Conservation (phyloP, 371 early-diverging fungal species). For the Lichtheimia corymbifera region DNA sequence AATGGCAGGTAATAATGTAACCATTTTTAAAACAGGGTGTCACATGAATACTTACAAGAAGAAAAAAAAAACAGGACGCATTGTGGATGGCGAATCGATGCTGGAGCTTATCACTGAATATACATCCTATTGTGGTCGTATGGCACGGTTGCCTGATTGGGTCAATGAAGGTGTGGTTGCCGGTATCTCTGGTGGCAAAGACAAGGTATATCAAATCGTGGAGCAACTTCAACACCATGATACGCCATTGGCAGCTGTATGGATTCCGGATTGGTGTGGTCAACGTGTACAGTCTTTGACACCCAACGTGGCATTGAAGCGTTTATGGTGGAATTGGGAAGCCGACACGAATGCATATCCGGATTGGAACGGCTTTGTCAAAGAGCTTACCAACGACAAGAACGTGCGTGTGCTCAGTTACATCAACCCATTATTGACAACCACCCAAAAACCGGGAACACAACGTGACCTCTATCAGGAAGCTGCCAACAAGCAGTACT, state of each 20-base stretch:
- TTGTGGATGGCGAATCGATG: conserved; percentile 45
- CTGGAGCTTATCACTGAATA: conserved; percentile 49
- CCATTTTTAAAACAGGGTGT: too few species aligned
- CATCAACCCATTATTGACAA: conserved; percentile 42
- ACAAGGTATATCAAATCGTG: conserved; percentile 35
- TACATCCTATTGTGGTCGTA: conserved; percentile 48
- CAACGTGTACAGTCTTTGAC: conserved; percentile 28
- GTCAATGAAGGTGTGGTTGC: conserved; percentile 42
- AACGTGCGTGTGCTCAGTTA: conserved; percentile 34
- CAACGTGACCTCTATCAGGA: conserved; percentile 35
- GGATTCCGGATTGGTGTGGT: conserved; percentile 56
- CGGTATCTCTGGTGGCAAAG: conserved; percentile 50
- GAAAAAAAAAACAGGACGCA: conserved; percentile 24
- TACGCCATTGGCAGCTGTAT: conserved; percentile 44
- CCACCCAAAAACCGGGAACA: conserved; percentile 18
- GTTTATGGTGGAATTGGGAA: conserved; percentile 60
- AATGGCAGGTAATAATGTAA: conserved; percentile 21
- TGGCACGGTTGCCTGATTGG: conserved; percentile 55
- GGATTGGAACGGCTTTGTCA: conserved; percentile 41
- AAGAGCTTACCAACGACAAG: conserved; percentile 18
- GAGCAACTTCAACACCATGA: conserved; percentile 23
- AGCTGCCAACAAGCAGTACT: conserved; percentile 32
- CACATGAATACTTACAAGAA: background rate
- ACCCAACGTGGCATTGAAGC: conserved; percentile 22
- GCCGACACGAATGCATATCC: conserved; percentile 42